Evolutionary conservation across 139 green algal genomes (phyloP).

Genomic region (Tetradesmus obliquus): DNA sequence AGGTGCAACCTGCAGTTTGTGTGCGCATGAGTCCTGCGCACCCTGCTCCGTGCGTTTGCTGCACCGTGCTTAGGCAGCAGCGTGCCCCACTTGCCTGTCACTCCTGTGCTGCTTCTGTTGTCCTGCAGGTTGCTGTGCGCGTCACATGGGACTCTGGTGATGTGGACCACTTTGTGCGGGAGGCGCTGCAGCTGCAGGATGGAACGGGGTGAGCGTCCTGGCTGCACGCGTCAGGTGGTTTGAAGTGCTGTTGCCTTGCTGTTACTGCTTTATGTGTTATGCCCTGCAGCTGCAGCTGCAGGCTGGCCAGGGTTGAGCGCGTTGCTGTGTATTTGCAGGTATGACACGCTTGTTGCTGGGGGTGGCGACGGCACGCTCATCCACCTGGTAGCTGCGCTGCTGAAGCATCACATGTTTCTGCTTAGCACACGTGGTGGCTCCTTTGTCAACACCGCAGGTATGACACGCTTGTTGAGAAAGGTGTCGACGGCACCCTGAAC

Average conservation of each 20-base stretch:
- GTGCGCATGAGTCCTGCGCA: no score
- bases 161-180: constrained; percentile 46
- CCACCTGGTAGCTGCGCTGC: constrained; percentile 60
- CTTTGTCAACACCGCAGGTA: neutral
- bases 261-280: no score
- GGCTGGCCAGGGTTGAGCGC: neutral
- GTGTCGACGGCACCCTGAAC: constrained; percentile 55
- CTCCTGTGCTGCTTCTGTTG: no score
- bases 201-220: no score
- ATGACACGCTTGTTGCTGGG: constrained; percentile 59
- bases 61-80: neutral
- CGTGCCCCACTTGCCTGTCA: no score
- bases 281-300: no score
- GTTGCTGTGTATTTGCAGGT: neutral
- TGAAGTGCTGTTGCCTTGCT: no score
- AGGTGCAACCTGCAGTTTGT: no score
- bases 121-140: constrained; percentile 42
- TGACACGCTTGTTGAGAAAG: constrained; percentile 60
- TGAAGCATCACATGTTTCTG: constrained; percentile 22
- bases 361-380: constrained; percentile 63
- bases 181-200: constrained; percentile 35
- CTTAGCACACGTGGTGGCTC: no score
- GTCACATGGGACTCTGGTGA: constrained; percentile 57
- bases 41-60: no score
- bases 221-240: no score